Percentiles rank a stretch among this genome's conserved stretches.
Evolutionary conservation across 2,329 filamentous ascomycete genomes (phyloP).

Genomic region (Penicillium griseofulvum): DNA sequence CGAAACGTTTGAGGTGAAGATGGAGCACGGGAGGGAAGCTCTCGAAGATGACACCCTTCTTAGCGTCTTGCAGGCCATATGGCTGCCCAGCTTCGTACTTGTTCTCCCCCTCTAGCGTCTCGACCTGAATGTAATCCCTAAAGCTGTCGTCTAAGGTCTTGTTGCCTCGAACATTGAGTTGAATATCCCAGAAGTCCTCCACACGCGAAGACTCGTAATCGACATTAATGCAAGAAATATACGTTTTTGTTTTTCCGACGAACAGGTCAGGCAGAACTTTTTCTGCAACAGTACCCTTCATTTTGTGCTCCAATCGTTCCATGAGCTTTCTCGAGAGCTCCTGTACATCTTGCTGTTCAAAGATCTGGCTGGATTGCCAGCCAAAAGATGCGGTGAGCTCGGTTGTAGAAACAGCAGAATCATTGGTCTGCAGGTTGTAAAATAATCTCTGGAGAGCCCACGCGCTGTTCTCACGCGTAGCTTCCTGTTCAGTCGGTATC

Average conservation of each 20-base stretch:
- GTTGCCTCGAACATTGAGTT: slow-evolving; percentile 93
- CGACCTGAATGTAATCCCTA: slow-evolving; percentile 91
- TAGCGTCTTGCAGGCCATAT: slow-evolving; percentile 89
- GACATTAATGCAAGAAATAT: slow-evolving; percentile 97
- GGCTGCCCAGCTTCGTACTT: slow-evolving; percentile 93
- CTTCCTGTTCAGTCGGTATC: slow-evolving; percentile 86
- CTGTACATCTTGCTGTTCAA: slow-evolving; percentile 98
- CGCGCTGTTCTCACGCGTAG: slow-evolving; percentile 79
- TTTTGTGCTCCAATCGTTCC: slow-evolving; percentile 94
- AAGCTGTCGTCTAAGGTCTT: slow-evolving; percentile 92
- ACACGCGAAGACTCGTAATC: slow-evolving; percentile 93
- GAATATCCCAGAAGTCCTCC: slow-evolving; percentile 98
- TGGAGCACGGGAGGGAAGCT: slow-evolving; percentile 92
- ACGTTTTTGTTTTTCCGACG: slow-evolving; percentile 97
- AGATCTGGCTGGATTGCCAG: slow-evolving; percentile 97
- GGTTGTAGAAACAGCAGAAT: slow-evolving; percentile 78
- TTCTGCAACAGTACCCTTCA: slow-evolving; percentile 93
- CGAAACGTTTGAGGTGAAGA: slow-evolving; percentile 92
- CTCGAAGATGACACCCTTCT: slow-evolving; percentile 96
- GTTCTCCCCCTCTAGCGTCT: slow-evolving; percentile 96
- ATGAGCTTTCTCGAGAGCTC: slow-evolving; percentile 95
- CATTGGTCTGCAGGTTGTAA: slow-evolving; percentile 87
- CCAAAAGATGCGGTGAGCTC: slow-evolving; percentile 96
- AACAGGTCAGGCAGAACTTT: slow-evolving; percentile 88
- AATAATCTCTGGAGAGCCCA: slow-evolving; percentile 93